A percentile compares a stretch with the other conserved stretches of the same genome.
Conservation (phyloP, 192 early-diverging fungal genomes). For the Coemansia javaensis region DNA sequence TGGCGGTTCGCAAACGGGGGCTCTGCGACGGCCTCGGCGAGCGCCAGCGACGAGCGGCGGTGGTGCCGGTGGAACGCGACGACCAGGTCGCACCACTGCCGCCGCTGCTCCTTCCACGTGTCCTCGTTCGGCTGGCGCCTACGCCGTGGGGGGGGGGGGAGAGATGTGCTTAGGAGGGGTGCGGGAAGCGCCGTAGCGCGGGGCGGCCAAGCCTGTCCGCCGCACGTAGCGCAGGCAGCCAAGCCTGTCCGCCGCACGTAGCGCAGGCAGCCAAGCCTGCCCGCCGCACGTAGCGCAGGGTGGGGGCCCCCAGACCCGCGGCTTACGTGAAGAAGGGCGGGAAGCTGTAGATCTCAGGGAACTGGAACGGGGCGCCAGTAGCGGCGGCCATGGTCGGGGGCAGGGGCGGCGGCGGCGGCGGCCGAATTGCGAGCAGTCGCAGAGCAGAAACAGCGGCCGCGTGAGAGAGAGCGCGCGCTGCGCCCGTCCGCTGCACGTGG, state of each 20-base stretch:
- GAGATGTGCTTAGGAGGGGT: neutral
- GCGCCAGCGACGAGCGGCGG: constrained; percentile 58
- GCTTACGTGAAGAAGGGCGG: constrained; percentile 90
- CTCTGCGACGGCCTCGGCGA: constrained; percentile 54
- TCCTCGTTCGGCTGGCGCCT: constrained; percentile 73
- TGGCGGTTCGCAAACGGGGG: constrained; percentile 66
- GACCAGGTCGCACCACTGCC: constrained; percentile 75
- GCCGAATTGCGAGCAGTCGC: neutral
- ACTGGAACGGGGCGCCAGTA: constrained; percentile 50
- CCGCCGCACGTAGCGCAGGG: too few species aligned
- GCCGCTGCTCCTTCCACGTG: constrained; percentile 77
- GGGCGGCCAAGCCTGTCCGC: too few species aligned
- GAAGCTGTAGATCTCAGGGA: constrained; percentile 83
- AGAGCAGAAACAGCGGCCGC: too few species aligned
- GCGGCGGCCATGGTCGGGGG: too few species aligned
- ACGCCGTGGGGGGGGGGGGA: constrained; percentile 1
- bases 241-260: too few species aligned
- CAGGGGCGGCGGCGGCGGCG: neutral
- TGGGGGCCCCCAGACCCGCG: neutral
- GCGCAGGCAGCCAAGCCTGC: too few species aligned
- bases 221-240: too few species aligned
- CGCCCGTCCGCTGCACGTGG: too few species aligned
- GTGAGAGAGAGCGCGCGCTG: too few species aligned
- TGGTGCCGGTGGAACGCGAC: constrained; percentile 65
- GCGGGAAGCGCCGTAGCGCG: too few species aligned